Percentiles rank a stretch among this genome's conserved stretches.
Conservation (phyloP, 345 rosid species). For the Populus davidiana region DNA sequence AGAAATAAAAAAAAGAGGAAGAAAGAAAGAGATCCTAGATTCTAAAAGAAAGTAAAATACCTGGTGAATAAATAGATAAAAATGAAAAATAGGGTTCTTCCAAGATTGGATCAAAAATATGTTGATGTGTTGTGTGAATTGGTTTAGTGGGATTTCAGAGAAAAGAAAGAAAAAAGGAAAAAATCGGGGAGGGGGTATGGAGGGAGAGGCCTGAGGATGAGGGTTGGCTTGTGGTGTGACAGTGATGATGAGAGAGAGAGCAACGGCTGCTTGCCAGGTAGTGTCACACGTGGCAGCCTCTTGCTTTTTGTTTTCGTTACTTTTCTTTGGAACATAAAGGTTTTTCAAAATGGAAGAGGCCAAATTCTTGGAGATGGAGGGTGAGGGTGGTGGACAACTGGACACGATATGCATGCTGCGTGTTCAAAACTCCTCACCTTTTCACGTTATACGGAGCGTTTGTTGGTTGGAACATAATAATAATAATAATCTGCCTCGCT, state of each 20-base stretch:
- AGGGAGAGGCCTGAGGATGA: not conserved
- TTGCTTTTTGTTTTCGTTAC: not conserved
- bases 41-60: not conserved
- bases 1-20: not conserved
- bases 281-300: constrained; percentile 63
- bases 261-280: constrained; percentile 59
- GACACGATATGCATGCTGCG: too few relatives aligned
- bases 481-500: too few relatives aligned
- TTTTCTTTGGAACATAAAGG: too few relatives aligned
- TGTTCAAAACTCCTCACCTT: too few relatives aligned
- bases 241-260: constrained; percentile 13
- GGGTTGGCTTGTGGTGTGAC: not conserved
- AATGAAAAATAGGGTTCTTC: not conserved
- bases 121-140: not conserved
- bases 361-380: too few relatives aligned
- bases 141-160: not conserved
- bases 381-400: too few relatives aligned
- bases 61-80: not conserved
- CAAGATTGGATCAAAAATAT: not conserved
- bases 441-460: too few relatives aligned
- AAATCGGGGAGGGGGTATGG: not conserved
- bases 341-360: too few relatives aligned
- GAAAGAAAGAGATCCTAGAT: not conserved
- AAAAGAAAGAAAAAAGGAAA: not conserved
- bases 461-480: too few relatives aligned